Percentiles rank a stretch among this genome's conserved stretches.
Evolutionary conservation across 2,329 filamentous ascomycete species (phyloP).

Genomic region (Nigrospora sphaerica): DNA sequence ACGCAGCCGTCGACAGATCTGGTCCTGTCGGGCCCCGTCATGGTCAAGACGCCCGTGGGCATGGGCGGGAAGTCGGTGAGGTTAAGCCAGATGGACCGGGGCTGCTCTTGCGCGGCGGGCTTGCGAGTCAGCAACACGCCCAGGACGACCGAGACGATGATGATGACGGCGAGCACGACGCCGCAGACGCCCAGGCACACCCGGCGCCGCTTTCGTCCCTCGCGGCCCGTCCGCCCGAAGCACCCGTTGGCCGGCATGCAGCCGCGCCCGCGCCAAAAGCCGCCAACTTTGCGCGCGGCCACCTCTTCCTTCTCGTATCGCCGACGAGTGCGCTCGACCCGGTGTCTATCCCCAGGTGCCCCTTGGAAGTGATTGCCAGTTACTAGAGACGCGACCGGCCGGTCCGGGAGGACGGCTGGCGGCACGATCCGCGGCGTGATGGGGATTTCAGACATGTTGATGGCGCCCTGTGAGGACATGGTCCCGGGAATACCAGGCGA

Average conservation of each 20-base stretch:
- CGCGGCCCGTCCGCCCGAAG: slow-evolving; percentile 55
- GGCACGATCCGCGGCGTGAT: slow-evolving; percentile 27
- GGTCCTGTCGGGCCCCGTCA: slow-evolving; percentile 65
- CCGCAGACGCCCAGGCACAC: slow-evolving; percentile 48
- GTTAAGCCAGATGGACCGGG: slow-evolving; percentile 65
- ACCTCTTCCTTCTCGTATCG: slow-evolving; percentile 61
- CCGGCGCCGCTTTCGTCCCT: slow-evolving; percentile 56
- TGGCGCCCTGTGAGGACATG: slow-evolving; percentile 56
- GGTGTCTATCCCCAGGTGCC: slow-evolving; percentile 32
- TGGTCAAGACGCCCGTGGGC: slow-evolving; percentile 73
- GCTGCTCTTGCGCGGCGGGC: slow-evolving; percentile 13
- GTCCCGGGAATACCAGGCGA: slow-evolving; percentile 56
- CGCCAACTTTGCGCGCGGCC: slow-evolving; percentile 47
- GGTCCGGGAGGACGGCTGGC: slow-evolving; percentile 30
- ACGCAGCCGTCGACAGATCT: slow-evolving; percentile 63
- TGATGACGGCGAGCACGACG: slow-evolving; percentile 45
- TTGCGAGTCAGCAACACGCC: slow-evolving; percentile 47
- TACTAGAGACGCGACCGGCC: slow-evolving; percentile 37
- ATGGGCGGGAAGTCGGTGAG: slow-evolving; percentile 81
- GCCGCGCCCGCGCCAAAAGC: slow-evolving; percentile 58
- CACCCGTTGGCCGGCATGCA: slow-evolving; percentile 58
- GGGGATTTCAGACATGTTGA: slow-evolving; percentile 53
- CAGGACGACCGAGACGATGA: slow-evolving; percentile 52
- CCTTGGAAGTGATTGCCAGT: slow-evolving; percentile 34
- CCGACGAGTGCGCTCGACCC: slow-evolving; percentile 42